A percentile compares a stretch with the other conserved stretches of the same genome.
These are phyloP conservation scores for Tetrapisispora pingtungensis DNA, from an alignment of 805 yeast genomes.

Conservation along the genomic window DNA sequence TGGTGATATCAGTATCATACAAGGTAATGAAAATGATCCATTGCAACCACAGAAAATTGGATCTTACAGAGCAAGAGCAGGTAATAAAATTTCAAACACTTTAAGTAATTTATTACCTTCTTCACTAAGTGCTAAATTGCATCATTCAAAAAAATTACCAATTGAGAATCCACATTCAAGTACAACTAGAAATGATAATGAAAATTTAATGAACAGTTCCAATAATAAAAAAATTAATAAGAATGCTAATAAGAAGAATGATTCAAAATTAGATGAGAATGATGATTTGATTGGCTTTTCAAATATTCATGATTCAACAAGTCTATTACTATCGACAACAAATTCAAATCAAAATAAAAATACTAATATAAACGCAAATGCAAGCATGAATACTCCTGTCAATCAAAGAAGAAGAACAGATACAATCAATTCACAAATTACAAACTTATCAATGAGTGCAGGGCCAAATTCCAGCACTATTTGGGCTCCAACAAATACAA, in stretches of 20 bases:
- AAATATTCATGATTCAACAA: conserved; percentile 19
- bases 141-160: conserved; percentile 8
- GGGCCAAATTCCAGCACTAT: conserved; percentile 16
- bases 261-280: not conserved
- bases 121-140: conserved; percentile 27
- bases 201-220: too few species aligned
- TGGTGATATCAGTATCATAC: not conserved
- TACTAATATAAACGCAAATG: not conserved
- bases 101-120: conserved; percentile 28
- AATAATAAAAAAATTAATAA: not conserved
- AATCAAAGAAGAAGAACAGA: conserved; percentile 27
- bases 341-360: conserved; percentile 11
- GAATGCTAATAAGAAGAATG: not conserved
- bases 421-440: conserved; percentile 29
- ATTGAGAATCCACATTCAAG: not conserved
- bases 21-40: not conserved
- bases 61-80: conserved; percentile 27
- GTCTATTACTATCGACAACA: conserved; percentile 6
- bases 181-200: not conserved
- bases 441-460: conserved; percentile 26
- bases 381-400: conserved; percentile 20
- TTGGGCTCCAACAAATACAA: conserved; percentile 18
- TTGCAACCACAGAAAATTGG: conserved; percentile 22
- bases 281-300: conserved; percentile 15
- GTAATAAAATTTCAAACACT: conserved; percentile 26